Percentiles rank a stretch among this genome's conserved stretches.
phyloP scores from a whole-genome alignment of 1,284 basidiomycete genomes.

The Austropuccinia psidii region DNA sequence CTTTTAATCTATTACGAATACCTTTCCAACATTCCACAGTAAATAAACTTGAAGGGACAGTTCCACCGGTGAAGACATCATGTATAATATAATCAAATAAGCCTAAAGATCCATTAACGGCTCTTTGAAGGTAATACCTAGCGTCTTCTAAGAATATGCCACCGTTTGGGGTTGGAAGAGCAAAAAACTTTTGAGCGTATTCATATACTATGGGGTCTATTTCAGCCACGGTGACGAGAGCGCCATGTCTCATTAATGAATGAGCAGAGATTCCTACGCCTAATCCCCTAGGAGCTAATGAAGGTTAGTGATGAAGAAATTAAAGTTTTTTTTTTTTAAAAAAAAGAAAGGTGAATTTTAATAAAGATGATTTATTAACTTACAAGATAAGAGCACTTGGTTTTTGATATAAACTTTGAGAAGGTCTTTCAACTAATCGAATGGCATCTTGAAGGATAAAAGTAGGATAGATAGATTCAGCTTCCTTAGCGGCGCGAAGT shows the following conservation, averaged over 20 bases:
- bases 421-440: conserved; percentile 57
- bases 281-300: conserved; percentile 58
- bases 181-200: conserved; percentile 70
- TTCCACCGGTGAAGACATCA: conserved; percentile 84
- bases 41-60: conserved; percentile 71
- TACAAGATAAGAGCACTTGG: conserved; percentile 65
- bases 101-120: neutral
- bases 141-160: conserved; percentile 69
- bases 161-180: conserved; percentile 58
- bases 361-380: conserved; percentile 43
- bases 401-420: conserved; percentile 42
- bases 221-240: conserved; percentile 67
- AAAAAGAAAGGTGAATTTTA: neutral
- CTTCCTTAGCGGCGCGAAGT: conserved; percentile 51
- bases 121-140: conserved; percentile 54
- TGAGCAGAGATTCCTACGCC: conserved; percentile 72
- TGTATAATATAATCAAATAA: conserved; percentile 72
- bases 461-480: conserved; percentile 63
- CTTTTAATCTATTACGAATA: conserved; percentile 59
- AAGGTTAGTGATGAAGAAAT: neutral
- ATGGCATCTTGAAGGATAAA: conserved; percentile 78
- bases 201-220: conserved; percentile 78
- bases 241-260: conserved; percentile 60
- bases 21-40: conserved; percentile 71
- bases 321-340: neutral